Evolutionary conservation across 176 grass and related monocot species (phyloP).

Genomic region (Bromus sterilis): DNA sequence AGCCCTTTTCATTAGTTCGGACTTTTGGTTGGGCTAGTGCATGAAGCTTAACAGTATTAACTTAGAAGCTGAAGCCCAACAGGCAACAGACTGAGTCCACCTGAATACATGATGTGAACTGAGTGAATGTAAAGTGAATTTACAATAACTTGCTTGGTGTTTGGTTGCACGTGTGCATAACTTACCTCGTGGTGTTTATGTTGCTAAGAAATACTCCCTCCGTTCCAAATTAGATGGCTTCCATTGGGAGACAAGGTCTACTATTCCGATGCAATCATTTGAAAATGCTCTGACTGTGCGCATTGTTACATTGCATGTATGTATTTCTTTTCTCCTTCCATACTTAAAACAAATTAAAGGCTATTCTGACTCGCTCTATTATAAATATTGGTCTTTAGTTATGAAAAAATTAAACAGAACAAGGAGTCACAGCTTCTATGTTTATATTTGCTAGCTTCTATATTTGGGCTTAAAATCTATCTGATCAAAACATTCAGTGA

Average conservation of each 20-base stretch:
- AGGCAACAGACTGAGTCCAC: neutral
- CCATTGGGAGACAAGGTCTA: slow-evolving; percentile 66
- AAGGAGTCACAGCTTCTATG: neutral
- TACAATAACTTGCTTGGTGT: neutral
- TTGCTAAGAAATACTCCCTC: neutral
- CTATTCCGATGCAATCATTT: slow-evolving; percentile 79
- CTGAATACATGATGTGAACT: slow-evolving; percentile 1
- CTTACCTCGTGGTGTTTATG: neutral
- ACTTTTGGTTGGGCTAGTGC: too few species aligned
- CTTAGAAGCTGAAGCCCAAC: neutral
- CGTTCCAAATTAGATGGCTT: too few species aligned
- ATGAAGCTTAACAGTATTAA: too few species aligned
- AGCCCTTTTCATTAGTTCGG: too few species aligned
- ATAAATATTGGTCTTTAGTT: neutral
- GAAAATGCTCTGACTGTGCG: slow-evolving; percentile 92
- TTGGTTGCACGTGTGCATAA: neutral
- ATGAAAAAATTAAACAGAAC: neutral
- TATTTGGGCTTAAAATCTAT: neutral
- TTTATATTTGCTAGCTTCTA: neutral
- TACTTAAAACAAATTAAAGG: neutral
- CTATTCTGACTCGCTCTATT: neutral
- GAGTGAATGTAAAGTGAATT: neutral
- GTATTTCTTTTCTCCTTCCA: slow-evolving; percentile 10
- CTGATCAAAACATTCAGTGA: neutral
- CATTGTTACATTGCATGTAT: slow-evolving; percentile 77